A percentile compares a stretch with the other conserved stretches of the same genome.
Conservation (phyloP, 768 basidiomycete genomes). For the Hygrocybe punicea region DNA sequence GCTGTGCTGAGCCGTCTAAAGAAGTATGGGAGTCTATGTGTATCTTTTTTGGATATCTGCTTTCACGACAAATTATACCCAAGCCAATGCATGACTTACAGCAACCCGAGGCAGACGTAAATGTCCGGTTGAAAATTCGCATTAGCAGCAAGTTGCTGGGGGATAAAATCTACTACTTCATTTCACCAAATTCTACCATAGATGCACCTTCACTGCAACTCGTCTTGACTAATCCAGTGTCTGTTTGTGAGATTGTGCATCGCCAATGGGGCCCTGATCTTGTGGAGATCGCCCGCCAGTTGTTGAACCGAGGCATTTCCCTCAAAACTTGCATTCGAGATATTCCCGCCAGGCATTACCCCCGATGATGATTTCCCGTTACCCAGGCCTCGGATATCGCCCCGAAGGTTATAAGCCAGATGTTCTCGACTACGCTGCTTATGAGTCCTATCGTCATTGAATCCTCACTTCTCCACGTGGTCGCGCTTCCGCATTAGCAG, state of each 20-base stretch:
- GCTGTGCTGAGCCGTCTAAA: neutral
- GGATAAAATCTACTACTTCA: neutral
- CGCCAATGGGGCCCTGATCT: neutral
- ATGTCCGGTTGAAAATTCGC: neutral
- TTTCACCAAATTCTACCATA: neutral
- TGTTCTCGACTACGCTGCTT: conserved; percentile 3
- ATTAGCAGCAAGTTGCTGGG: neutral
- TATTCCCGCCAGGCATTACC: neutral
- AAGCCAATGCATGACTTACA: conserved; percentile 6
- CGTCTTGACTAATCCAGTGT: conserved; percentile 8
- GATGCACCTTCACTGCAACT: conserved; percentile 2
- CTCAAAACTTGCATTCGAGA: conserved; percentile 11
- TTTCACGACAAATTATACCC: conserved; percentile 1
- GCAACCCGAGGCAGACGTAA: neutral
- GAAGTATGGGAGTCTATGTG: neutral
- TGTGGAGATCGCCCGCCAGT: neutral
- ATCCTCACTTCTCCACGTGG: conserved; percentile 14
- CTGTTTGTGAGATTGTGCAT: conserved; percentile 8
- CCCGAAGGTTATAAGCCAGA: conserved; percentile 6
- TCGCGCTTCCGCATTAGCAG: conserved; percentile 23
- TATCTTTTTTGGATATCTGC: conserved; percentile 4
- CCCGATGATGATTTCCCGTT: neutral
- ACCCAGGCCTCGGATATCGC: conserved; percentile 15
- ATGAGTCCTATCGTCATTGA: conserved; percentile 1
- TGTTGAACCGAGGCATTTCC: conserved; percentile 11